phyloP scores from a whole-genome alignment of 2,329 filamentous ascomycete genomes.

The Microascus cirrosus region DNA sequence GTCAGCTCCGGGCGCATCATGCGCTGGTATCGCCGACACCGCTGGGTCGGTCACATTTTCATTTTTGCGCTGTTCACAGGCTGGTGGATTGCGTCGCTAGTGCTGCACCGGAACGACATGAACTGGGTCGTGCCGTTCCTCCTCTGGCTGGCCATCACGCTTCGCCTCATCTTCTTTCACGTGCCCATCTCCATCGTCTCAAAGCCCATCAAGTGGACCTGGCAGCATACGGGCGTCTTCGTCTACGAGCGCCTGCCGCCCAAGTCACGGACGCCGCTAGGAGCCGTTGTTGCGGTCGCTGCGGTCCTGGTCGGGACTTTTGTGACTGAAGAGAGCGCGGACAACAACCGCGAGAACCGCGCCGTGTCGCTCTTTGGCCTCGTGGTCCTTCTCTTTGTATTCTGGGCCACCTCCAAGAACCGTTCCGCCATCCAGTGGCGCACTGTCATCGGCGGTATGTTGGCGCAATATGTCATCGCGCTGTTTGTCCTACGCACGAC shows the following conservation, averaged over 20 bases:
- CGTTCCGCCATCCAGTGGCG: slow-evolving; percentile 57
- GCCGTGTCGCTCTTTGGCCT: slow-evolving; percentile 74
- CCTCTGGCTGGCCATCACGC: slow-evolving; percentile 61
- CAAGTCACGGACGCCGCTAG: slow-evolving; percentile 38
- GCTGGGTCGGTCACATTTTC: slow-evolving; percentile 33
- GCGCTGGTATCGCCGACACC: slow-evolving; percentile 30
- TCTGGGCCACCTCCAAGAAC: slow-evolving; percentile 64
- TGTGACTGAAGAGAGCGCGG: slow-evolving; percentile 54
- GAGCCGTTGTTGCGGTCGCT: slow-evolving; percentile 51
- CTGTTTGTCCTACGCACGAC: slow-evolving; percentile 76
- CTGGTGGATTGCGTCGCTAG: slow-evolving; percentile 69
- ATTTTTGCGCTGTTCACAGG: slow-evolving; percentile 33
- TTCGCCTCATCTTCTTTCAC: slow-evolving; percentile 66
- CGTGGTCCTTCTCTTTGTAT: slow-evolving; percentile 51
- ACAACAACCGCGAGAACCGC: slow-evolving; percentile 73
- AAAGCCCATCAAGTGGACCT: slow-evolving; percentile 54
- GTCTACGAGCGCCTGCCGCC: slow-evolving; percentile 53
- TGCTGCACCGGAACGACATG: slow-evolving; percentile 59
- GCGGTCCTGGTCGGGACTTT: slow-evolving; percentile 73
- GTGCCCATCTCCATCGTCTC: slow-evolving; percentile 57
- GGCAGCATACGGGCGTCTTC: slow-evolving; percentile 52
- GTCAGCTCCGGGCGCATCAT: slow-evolving; percentile 11
- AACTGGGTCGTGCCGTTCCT: slow-evolving; percentile 83
- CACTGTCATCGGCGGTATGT: slow-evolving; percentile 79
- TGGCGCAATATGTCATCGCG: slow-evolving; percentile 78